phyloP scores from a whole-genome alignment of 139 green algal genomes.

The Coelastrella sp. region DNA sequence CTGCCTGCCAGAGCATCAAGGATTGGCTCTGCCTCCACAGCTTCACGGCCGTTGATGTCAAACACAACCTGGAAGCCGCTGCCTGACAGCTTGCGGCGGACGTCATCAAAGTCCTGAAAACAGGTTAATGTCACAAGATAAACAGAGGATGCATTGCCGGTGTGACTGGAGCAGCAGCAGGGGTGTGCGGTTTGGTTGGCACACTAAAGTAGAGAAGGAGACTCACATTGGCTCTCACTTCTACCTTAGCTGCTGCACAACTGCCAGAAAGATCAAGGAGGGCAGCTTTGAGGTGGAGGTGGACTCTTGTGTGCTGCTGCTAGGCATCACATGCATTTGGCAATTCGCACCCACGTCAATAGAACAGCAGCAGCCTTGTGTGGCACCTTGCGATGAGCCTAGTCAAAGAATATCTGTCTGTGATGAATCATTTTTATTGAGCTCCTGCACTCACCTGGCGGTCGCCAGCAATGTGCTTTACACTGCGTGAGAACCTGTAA shows the following conservation, averaged over 20 bases:
- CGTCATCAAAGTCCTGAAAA: conserved; percentile 67
- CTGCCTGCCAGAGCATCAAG: conserved; percentile 53
- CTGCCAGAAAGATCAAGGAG: too few relatives aligned
- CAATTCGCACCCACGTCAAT: background rate
- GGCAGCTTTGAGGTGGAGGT: too few relatives aligned
- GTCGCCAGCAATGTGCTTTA: conserved; percentile 95
- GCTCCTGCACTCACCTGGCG: conserved; percentile 72
- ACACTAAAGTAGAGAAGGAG: too few relatives aligned
- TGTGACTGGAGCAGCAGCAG: too few relatives aligned
- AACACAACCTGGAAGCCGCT: conserved; percentile 96
- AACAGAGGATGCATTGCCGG: too few relatives aligned
- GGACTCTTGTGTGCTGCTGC: background rate
- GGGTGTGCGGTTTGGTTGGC: too few relatives aligned
- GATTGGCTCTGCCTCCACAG: conserved; percentile 79
- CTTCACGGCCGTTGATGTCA: conserved; percentile 98
- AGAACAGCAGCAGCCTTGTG: too few relatives aligned
- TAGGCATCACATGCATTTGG: background rate
- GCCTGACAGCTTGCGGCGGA: conserved; percentile 77
- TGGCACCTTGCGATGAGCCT: too few relatives aligned
- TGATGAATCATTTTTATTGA: background rate
- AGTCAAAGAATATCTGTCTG: background rate
- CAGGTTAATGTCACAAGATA: too few relatives aligned
- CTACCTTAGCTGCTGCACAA: too few relatives aligned
- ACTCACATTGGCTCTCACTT: too few relatives aligned
- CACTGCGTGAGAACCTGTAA: conserved; percentile 70